Evolutionary conservation across 1,284 basidiomycete species (phyloP).

Genomic region (Microbotryum saponariae): DNA sequence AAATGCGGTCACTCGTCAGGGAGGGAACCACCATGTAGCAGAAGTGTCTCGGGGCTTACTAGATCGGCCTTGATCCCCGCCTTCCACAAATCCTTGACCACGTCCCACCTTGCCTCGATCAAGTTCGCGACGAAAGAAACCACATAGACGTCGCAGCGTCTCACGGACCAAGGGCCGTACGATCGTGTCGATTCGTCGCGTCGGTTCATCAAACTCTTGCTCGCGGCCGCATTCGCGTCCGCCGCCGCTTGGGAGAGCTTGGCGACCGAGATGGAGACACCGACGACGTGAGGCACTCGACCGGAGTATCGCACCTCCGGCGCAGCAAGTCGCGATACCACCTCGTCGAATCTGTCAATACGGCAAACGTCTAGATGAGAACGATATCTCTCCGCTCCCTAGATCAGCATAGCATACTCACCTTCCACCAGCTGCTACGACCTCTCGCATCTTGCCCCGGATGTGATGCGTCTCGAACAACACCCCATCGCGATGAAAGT

Average conservation of each 20-base stretch:
- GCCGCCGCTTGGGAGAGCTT: slow-evolving; percentile 46
- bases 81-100: slow-evolving; percentile 50
- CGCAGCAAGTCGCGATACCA: slow-evolving; percentile 47
- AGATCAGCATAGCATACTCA: slow-evolving; percentile 15
- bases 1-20: neutral
- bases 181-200: slow-evolving; percentile 42
- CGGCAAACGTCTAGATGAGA: neutral
- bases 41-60: slow-evolving; percentile 35
- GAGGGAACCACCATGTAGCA: neutral
- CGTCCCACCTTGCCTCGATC: slow-evolving; percentile 44
- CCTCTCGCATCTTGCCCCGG: slow-evolving; percentile 45
- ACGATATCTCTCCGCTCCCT: too few relatives aligned
- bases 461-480: slow-evolving; percentile 49
- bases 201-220: slow-evolving; percentile 39
- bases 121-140: slow-evolving; percentile 45
- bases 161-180: slow-evolving; percentile 45
- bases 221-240: slow-evolving; percentile 42
- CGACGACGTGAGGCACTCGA: slow-evolving; percentile 46
- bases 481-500: slow-evolving; percentile 47
- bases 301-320: slow-evolving; percentile 34
- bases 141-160: slow-evolving; percentile 53
- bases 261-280: slow-evolving; percentile 49
- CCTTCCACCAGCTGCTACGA: slow-evolving; percentile 46
- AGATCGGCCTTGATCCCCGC: slow-evolving; percentile 50
- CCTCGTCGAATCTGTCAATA: slow-evolving; percentile 45